Percentiles rank a stretch among this genome's conserved stretches.
These are phyloP conservation scores for Xylariales sp. DNA, from an alignment of 2,329 filamentous ascomycete species.

Conservation along the genomic window DNA sequence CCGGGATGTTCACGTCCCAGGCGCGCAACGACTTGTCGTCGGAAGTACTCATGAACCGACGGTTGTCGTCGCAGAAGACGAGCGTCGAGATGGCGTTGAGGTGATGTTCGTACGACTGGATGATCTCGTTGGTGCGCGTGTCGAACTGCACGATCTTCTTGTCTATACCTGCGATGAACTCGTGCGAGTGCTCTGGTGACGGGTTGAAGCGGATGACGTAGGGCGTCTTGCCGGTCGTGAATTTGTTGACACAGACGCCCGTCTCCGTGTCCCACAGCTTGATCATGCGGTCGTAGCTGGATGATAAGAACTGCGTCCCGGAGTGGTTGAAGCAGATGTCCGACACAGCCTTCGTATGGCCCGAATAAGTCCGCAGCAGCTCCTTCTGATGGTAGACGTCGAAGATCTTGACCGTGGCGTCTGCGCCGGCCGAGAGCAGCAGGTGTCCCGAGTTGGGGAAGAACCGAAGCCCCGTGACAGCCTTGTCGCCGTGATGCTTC, in stretches of 20 bases:
- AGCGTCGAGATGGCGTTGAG: slow-evolving; percentile 97
- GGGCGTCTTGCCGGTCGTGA: slow-evolving; percentile 90
- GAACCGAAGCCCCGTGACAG: slow-evolving; percentile 85
- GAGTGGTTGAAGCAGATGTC: slow-evolving; percentile 82
- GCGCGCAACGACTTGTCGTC: slow-evolving; percentile 95
- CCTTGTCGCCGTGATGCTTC: slow-evolving; percentile 75
- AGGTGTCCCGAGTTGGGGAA: slow-evolving; percentile 86
- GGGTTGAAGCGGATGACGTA: slow-evolving; percentile 95
- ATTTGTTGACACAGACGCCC: slow-evolving; percentile 79
- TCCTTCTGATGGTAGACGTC: slow-evolving; percentile 89
- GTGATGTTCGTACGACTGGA: slow-evolving; percentile 98
- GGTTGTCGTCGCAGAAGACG: slow-evolving; percentile 89
- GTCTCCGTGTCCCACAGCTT: slow-evolving; percentile 99
- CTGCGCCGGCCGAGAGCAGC: slow-evolving; percentile 82
- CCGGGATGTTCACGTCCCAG: slow-evolving; percentile 98
- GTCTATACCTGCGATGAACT: slow-evolving; percentile 96
- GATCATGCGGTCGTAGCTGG: slow-evolving; percentile 91
- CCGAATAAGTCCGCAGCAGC: slow-evolving; percentile 83
- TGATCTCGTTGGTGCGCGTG: slow-evolving; percentile 70
- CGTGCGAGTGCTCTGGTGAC: slow-evolving; percentile 67
- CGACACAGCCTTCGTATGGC: slow-evolving; percentile 84
- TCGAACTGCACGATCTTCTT: slow-evolving; percentile 99
- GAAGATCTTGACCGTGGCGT: slow-evolving; percentile 88
- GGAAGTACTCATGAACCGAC: slow-evolving; percentile 95
- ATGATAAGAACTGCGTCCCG: slow-evolving; percentile 82